phyloP scores from a whole-genome alignment of 768 basidiomycete species.

The Amanita inopinata region DNA sequence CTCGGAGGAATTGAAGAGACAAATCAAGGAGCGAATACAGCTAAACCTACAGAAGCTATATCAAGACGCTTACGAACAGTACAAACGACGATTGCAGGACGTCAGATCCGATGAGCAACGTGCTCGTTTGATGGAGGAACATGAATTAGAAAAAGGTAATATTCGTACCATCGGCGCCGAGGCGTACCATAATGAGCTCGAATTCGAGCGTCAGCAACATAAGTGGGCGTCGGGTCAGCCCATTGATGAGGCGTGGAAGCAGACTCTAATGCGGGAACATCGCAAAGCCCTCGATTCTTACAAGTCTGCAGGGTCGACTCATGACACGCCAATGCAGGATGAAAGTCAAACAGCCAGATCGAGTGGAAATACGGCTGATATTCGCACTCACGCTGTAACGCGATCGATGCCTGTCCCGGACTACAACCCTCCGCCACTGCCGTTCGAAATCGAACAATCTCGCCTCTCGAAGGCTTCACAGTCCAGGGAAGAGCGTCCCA shows the following conservation, averaged over 20 bases:
- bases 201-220: constrained; percentile 8
- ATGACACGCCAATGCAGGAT: background rate
- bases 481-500: constrained; percentile 2
- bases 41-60: constrained; percentile 6
- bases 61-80: constrained; percentile 6
- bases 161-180: constrained; percentile 5
- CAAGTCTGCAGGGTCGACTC: constrained; percentile 1
- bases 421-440: constrained; percentile 5
- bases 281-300: constrained; percentile 7
- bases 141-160: constrained; percentile 2
- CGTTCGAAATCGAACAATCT: constrained; percentile 2
- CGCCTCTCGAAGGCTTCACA: background rate
- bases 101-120: constrained; percentile 7
- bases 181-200: constrained; percentile 7
- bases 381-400: background rate
- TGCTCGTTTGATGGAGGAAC: constrained; percentile 3
- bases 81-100: constrained; percentile 4
- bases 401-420: background rate
- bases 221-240: constrained; percentile 6
- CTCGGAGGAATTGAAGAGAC: constrained; percentile 4
- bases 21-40: constrained; percentile 10
- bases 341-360: background rate
- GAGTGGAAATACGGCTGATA: background rate
- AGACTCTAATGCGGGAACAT: constrained; percentile 5
- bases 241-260: constrained; percentile 9